Conservation (phyloP, 192 early-diverging fungal species). For the Chytriomyces hyalinus region DNA sequence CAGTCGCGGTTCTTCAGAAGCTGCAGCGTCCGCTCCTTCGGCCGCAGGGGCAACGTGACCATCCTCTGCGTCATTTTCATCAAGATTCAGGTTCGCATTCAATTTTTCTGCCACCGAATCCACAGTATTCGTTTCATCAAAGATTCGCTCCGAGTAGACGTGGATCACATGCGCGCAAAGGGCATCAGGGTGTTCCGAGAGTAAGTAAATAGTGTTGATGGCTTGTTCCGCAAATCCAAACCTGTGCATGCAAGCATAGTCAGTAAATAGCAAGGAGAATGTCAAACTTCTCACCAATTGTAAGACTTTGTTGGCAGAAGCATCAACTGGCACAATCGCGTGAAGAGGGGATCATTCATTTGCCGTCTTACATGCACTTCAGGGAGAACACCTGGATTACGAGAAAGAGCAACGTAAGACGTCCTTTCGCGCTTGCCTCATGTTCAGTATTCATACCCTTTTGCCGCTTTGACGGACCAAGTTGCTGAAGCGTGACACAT, state of each 20-base stretch:
- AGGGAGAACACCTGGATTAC: constrained; percentile 35
- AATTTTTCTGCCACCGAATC: constrained; percentile 33
- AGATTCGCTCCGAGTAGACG: constrained; percentile 66
- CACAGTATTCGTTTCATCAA: constrained; percentile 44
- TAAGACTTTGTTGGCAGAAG: constrained; percentile 38
- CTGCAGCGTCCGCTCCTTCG: background rate
- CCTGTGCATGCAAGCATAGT: constrained; percentile 54
- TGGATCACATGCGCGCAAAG: constrained; percentile 81
- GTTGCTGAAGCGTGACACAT: constrained; percentile 90
- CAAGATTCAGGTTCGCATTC: constrained; percentile 25
- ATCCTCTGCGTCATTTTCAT: constrained; percentile 26
- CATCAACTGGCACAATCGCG: constrained; percentile 55
- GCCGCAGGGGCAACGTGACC: constrained; percentile 9
- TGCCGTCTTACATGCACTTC: constrained; percentile 48
- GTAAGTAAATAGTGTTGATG: constrained; percentile 87
- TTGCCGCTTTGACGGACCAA: constrained; percentile 65
- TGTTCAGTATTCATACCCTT: constrained; percentile 57
- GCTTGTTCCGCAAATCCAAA: constrained; percentile 93
- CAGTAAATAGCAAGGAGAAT: background rate
- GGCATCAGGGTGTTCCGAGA: constrained; percentile 89
- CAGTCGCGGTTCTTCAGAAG: constrained; percentile 41
- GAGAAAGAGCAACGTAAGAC: background rate
- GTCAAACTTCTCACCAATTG: constrained; percentile 19
- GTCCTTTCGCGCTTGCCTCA: background rate
- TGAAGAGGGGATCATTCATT: constrained; percentile 64